These are phyloP conservation scores for Aurantiochytrium sp. DNA, from an alignment of 108 stramenopile genomes.

Conservation along the genomic window DNA sequence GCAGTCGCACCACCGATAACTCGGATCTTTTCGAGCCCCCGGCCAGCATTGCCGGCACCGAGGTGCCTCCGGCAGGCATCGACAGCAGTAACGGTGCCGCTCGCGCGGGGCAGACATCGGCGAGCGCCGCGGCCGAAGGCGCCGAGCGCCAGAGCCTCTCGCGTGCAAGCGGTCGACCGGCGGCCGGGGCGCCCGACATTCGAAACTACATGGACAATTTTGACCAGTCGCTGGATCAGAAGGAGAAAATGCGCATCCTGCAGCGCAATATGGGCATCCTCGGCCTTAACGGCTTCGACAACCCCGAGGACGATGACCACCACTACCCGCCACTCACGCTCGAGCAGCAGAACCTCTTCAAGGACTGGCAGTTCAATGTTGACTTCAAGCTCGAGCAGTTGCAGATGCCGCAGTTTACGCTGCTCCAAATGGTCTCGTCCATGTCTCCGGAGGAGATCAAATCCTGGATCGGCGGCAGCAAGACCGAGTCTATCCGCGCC, in stretches of 20 bases:
- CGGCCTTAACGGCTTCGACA: not conserved
- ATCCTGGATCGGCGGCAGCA: not conserved
- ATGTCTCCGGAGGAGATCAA: not conserved
- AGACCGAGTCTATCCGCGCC: not conserved
- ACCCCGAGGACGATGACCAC: not conserved
- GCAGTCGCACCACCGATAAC: not conserved
- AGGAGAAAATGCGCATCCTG: not conserved
- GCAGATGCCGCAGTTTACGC: slow-evolving; percentile 8
- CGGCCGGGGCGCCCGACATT: not conserved
- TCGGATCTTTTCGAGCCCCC: not conserved
- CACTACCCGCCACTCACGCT: not conserved
- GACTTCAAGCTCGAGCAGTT: slow-evolving; percentile 22
- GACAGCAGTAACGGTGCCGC: not conserved
- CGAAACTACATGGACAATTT: slow-evolving; percentile 1
- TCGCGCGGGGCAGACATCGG: no score
- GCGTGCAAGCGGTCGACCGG: no score
- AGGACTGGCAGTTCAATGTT: slow-evolving; percentile 18
- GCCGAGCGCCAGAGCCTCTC: no score
- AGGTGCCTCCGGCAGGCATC: not conserved
- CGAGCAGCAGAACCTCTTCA: slow-evolving; percentile 14
- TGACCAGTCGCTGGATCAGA: not conserved
- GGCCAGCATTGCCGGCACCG: not conserved
- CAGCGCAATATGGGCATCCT: slow-evolving; percentile 30
- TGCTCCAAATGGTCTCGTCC: slow-evolving; percentile 18
- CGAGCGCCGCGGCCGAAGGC: no score